These are phyloP conservation scores for Samsoniella hepiali DNA, from an alignment of 2,329 filamentous ascomycete species.

Conservation along the genomic window DNA sequence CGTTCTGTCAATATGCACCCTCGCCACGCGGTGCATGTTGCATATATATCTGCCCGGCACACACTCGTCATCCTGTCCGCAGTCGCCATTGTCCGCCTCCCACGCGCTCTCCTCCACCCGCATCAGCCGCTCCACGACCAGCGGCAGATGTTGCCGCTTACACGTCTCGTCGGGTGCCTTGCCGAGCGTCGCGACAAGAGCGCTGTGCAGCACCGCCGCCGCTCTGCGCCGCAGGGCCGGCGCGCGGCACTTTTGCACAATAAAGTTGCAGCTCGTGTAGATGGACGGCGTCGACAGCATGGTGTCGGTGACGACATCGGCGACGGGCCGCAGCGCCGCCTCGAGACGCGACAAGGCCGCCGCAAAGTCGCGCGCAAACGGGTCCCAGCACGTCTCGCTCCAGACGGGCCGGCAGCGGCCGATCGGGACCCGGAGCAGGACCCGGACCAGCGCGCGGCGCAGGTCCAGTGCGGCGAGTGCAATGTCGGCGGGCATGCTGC, in stretches of 20 bases:
- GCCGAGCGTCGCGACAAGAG: not conserved
- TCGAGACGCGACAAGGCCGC: not conserved
- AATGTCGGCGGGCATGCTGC: not conserved
- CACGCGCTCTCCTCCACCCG: constrained; percentile 1
- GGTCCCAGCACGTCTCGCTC: constrained; percentile 3
- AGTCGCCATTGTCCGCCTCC: not conserved
- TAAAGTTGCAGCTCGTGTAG: constrained; percentile 2
- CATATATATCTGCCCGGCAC: constrained; percentile 2
- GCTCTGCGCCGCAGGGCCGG: not conserved
- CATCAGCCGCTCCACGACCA: not conserved
- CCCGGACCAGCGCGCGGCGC: not conserved
- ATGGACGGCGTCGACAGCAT: not conserved
- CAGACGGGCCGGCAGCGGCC: not conserved
- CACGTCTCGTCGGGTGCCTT: not conserved
- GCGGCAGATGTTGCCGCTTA: not conserved
- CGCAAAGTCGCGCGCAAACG: not conserved
- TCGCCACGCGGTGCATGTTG: constrained; percentile 5
- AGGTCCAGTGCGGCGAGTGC: not conserved
- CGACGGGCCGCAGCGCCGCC: not conserved
- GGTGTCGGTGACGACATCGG: no score
- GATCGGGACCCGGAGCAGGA: not conserved
- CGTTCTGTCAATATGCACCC: not conserved
- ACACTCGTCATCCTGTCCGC: not conserved
- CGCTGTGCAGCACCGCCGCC: not conserved
- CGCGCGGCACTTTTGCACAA: not conserved